phyloP scores from a whole-genome alignment of 2,329 filamentous ascomycete species.

The Calonectria pseudoturangicola region DNA sequence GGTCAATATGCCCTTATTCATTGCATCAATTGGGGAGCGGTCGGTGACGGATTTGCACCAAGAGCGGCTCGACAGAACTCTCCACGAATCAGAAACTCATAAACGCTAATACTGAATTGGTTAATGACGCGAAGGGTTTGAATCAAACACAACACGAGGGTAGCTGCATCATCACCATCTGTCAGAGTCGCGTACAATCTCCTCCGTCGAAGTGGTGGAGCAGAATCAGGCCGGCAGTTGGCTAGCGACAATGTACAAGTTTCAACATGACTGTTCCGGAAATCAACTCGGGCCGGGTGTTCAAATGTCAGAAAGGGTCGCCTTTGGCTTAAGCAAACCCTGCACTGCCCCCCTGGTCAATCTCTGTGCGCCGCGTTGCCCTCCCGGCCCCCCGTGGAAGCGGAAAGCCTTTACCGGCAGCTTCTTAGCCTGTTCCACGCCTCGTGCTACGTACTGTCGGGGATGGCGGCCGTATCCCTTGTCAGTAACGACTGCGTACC shows the following conservation, averaged over 20 bases:
- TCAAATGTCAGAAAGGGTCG: constrained; percentile 32
- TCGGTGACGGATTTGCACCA: constrained; percentile 22
- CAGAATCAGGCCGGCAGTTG: constrained; percentile 50
- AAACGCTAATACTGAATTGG: constrained; percentile 20
- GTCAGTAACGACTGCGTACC: constrained; percentile 50
- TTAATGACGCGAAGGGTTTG: constrained; percentile 19
- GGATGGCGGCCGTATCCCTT: constrained; percentile 45
- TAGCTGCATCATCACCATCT: constrained; percentile 38
- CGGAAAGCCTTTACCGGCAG: constrained; percentile 57
- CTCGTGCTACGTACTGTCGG: constrained; percentile 43
- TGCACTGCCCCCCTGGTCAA: constrained; percentile 47
- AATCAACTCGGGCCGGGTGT: constrained; percentile 45
- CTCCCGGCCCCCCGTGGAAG: constrained; percentile 54
- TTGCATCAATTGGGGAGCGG: not conserved
- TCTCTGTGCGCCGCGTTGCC: constrained; percentile 48
- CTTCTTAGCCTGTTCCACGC: constrained; percentile 41
- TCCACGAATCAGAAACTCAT: constrained; percentile 24
- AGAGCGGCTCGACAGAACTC: constrained; percentile 17
- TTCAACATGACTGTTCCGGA: constrained; percentile 47
- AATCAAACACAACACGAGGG: constrained; percentile 23
- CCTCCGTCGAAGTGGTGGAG: constrained; percentile 44
- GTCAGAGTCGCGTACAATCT: constrained; percentile 46
- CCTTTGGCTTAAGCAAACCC: constrained; percentile 45
- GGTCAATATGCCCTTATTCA: constrained; percentile 12
- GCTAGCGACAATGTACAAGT: constrained; percentile 47